Conservation (phyloP, 208 protist species). For the Leishmania lainsoni region DNA sequence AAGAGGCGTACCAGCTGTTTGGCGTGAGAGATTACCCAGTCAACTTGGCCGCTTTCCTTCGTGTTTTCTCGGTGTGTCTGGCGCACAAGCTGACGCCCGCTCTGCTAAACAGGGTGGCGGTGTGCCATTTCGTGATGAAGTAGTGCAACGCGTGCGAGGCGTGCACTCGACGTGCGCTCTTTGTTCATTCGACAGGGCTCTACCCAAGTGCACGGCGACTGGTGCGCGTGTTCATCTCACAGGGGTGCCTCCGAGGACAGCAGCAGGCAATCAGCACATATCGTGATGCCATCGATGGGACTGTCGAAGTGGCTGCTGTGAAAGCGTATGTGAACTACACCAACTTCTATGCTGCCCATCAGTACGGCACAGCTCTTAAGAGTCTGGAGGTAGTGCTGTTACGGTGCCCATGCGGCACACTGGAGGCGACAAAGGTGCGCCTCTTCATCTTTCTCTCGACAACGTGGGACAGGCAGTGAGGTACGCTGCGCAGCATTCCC, state of each 20-base stretch:
- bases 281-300: constrained; percentile 31
- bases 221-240: constrained; percentile 39
- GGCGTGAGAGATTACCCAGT: constrained; percentile 16
- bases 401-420: constrained; percentile 48
- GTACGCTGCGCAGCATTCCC: constrained; percentile 30
- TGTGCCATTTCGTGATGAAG: constrained; percentile 57
- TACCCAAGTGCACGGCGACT: constrained; percentile 45
- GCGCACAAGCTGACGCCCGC: constrained; percentile 28
- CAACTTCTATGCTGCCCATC: constrained; percentile 40
- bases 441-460: constrained; percentile 42
- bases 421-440: constrained; percentile 60
- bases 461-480: constrained; percentile 32
- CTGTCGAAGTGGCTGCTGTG: constrained; percentile 36
- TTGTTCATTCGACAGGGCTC: constrained; percentile 33
- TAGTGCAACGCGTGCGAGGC: constrained; percentile 44
- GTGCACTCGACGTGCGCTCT: constrained; percentile 42
- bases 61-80: constrained; percentile 18
- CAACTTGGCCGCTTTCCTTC: constrained; percentile 20
- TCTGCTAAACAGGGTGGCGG: constrained; percentile 57
- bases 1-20: constrained; percentile 21
- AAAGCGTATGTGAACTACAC: constrained; percentile 48
- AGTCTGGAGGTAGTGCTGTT: constrained; percentile 46
- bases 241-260: constrained; percentile 34
- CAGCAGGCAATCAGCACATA: constrained; percentile 31
- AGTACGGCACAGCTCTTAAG: constrained; percentile 44